Evolutionary conservation across 345 rosid genomes (phyloP).

Genomic region (Odontarrhena argentea): DNA sequence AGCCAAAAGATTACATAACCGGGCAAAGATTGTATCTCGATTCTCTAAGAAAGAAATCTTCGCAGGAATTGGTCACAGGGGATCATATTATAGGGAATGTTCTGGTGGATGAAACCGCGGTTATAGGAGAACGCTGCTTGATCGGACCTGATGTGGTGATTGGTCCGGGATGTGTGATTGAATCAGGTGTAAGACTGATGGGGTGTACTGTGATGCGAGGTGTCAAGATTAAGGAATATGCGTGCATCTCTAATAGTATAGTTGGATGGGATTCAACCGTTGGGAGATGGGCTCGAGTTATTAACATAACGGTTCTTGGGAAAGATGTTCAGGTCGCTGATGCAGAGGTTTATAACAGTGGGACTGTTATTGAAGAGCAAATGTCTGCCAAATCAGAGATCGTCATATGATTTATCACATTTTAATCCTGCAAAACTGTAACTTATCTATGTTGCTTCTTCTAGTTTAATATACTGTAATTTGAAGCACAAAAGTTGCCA

Average conservation of each 20-base stretch:
- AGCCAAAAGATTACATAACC: constrained; percentile 60
- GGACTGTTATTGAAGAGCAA: constrained; percentile 9
- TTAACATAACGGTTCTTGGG: constrained; percentile 84
- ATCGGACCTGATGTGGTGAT: constrained; percentile 93
- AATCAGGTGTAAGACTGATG: constrained; percentile 78
- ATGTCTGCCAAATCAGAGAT: background rate
- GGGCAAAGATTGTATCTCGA: constrained; percentile 86
- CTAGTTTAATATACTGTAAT: too few species aligned
- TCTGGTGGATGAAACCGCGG: constrained; percentile 68
- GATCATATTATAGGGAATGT: constrained; percentile 71
- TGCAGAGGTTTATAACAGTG: constrained; percentile 34
- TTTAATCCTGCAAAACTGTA: too few species aligned
- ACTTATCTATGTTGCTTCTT: too few species aligned
- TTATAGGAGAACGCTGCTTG: constrained; percentile 77
- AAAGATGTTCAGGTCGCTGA: constrained; percentile 82
- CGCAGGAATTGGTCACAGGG: constrained; percentile 58
- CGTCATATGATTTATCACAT: too few species aligned
- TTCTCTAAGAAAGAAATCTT: constrained; percentile 56
- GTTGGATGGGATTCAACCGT: constrained; percentile 91
- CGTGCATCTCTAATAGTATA: constrained; percentile 82
- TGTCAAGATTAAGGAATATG: constrained; percentile 76
- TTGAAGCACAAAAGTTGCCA: too few species aligned
- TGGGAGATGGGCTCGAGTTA: constrained; percentile 90
- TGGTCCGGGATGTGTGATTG: constrained; percentile 84
- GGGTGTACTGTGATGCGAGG: constrained; percentile 91